Percentiles rank a stretch among this genome's conserved stretches.
phyloP scores from a whole-genome alignment of 2,329 filamentous ascomycete species.

The Sarocladiaceae sp. region DNA sequence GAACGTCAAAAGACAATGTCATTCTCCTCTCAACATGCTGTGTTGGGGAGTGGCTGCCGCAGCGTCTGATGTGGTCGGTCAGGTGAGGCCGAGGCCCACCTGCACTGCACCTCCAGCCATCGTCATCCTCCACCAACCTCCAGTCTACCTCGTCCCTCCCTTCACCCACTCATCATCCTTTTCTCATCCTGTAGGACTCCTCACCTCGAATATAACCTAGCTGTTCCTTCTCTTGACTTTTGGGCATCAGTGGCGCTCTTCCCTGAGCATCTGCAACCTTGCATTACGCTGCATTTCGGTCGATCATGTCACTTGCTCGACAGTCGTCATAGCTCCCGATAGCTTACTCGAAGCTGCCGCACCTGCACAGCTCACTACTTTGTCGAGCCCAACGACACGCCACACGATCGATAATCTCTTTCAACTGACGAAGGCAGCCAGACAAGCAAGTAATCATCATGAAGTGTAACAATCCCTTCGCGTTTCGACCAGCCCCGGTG shows the following conservation, averaged over 20 bases:
- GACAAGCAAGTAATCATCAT: too few relatives aligned
- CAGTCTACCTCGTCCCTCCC: background rate
- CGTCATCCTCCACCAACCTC: constrained; percentile 2
- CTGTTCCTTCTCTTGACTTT: background rate
- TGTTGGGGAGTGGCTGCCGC: background rate
- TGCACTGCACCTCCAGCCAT: background rate
- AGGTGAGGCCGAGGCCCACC: constrained; percentile 2
- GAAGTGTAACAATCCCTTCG: constrained; percentile 49
- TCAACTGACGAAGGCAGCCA: too few relatives aligned
- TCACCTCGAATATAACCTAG: constrained; percentile 3
- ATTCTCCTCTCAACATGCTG: background rate
- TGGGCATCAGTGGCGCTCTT: too few relatives aligned
- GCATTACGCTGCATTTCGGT: too few relatives aligned
- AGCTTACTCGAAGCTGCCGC: too few relatives aligned
- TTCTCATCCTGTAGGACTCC: background rate
- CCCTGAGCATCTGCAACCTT: too few relatives aligned
- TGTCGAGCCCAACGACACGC: too few relatives aligned
- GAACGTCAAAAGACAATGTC: too few relatives aligned
- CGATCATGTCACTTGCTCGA: too few relatives aligned
- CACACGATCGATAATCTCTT: too few relatives aligned
- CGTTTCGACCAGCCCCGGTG: constrained; percentile 75
- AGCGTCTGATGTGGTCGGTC: background rate
- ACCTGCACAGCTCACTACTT: too few relatives aligned
- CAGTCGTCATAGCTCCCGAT: too few relatives aligned
- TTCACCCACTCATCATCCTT: background rate